Evolutionary conservation across 139 green algal species (phyloP).

Genomic region (Raphidocelis subcapitata): DNA sequence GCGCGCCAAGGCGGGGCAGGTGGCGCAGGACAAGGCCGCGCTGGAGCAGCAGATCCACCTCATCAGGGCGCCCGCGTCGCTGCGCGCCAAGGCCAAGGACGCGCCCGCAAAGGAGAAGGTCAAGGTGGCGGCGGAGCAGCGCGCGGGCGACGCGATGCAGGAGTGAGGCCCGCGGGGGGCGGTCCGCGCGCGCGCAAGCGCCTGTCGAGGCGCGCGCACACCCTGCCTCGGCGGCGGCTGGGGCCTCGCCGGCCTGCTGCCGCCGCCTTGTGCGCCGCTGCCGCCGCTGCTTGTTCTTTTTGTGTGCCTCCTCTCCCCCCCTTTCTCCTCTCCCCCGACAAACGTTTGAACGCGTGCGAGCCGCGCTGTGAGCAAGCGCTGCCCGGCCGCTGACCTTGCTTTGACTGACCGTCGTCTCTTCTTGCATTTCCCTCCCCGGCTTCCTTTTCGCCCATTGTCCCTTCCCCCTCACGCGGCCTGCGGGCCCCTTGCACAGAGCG

Average conservation of each 20-base stretch:
- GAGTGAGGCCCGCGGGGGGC: slow-evolving; percentile 35
- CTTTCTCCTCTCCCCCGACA: too few species aligned
- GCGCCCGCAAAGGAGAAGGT: slow-evolving; percentile 50
- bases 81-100: slow-evolving; percentile 18
- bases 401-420: too few species aligned
- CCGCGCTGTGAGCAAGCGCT: too few species aligned
- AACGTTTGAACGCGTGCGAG: too few species aligned
- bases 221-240: not conserved
- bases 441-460: too few species aligned
- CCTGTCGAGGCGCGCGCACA: not conserved
- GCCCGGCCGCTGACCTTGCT: too few species aligned
- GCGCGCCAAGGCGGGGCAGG: slow-evolving; percentile 57
- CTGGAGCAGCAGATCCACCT: slow-evolving; percentile 93
- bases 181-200: not conserved
- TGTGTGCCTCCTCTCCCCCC: too few species aligned
- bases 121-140: slow-evolving; percentile 40
- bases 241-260: not conserved
- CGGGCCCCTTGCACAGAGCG: too few species aligned
- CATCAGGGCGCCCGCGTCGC: slow-evolving; percentile 65
- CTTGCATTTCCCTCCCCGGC: too few species aligned
- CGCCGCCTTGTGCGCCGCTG: too few species aligned
- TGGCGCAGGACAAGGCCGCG: slow-evolving; percentile 60
- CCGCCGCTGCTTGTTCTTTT: too few species aligned
- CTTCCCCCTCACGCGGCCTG: too few species aligned
- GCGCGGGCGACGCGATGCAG: slow-evolving; percentile 48